Evolutionary conservation across 208 protist genomes (phyloP).

Genomic region (Acanthamoeba polyphaga): DNA sequence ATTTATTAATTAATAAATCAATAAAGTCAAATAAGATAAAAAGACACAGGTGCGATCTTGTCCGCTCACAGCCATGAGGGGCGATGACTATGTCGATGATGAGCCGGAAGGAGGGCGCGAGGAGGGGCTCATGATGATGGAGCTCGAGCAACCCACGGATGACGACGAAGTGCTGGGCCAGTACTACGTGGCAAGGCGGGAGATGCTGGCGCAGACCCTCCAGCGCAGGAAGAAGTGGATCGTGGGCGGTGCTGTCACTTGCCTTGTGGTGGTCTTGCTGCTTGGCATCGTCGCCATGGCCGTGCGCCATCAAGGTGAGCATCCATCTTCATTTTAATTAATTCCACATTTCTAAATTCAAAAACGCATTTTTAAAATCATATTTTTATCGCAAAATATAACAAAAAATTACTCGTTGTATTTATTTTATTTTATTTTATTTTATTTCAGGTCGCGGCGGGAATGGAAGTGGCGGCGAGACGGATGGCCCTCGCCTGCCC

Average conservation of each 20-base stretch:
- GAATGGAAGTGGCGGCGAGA: background rate
- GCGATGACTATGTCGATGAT: background rate
- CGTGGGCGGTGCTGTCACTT: background rate
- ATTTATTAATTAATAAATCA: no score
- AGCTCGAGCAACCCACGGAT: background rate
- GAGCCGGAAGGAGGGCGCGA: background rate
- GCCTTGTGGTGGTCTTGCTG: background rate
- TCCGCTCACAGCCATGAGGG: background rate
- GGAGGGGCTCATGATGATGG: background rate
- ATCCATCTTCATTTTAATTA: no score
- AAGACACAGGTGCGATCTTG: no score
- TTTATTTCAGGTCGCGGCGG: background rate
- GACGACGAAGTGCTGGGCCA: background rate
- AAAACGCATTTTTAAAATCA: no score
- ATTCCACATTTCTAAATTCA: no score
- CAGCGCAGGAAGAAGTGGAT: background rate
- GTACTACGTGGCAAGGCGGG: background rate
- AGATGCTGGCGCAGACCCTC: background rate
- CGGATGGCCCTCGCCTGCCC: background rate
- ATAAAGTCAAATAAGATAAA: no score
- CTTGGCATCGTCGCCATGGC: constrained; percentile 8
- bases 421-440: background rate
- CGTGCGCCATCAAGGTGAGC: background rate
- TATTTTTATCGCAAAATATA: no score
- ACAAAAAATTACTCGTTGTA: no score